phyloP scores from a whole-genome alignment of 495 filamentous ascomycete species.

The Lasiosphaeria hispida region DNA sequence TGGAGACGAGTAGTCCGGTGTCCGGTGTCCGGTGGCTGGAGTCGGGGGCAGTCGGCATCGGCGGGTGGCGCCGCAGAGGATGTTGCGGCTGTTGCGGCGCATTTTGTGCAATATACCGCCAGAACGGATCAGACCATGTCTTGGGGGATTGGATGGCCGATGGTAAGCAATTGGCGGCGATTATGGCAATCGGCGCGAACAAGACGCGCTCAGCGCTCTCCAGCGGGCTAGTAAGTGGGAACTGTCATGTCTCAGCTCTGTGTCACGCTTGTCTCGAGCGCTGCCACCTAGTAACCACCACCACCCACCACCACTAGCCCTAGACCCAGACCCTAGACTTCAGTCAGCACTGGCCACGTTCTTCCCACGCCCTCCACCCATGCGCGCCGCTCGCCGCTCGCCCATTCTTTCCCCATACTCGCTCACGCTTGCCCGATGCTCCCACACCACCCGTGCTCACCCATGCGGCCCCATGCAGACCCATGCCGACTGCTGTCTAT shows the following conservation, averaged over 20 bases:
- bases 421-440: too few species aligned
- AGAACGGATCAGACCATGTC: too few species aligned
- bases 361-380: background rate
- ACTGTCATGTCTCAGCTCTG: conserved; percentile 15
- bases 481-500: background rate
- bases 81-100: too few species aligned
- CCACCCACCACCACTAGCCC: conserved; percentile 4
- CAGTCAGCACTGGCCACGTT: conserved; percentile 9
- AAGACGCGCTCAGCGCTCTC: background rate
- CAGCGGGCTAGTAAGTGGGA: background rate
- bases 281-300: conserved; percentile 1
- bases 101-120: too few species aligned
- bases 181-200: background rate
- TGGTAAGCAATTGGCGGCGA: conserved; percentile 2
- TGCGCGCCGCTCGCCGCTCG: background rate
- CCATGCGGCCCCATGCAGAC: background rate
- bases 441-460: background rate
- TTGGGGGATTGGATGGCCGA: background rate
- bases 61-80: background rate
- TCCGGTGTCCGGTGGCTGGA: too few species aligned
- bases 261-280: conserved; percentile 19
- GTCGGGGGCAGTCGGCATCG: background rate
- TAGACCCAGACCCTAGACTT: background rate
- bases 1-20: too few species aligned
- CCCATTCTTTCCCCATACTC: background rate